Base-by-base conservation (phyloP, 768 basidiomycete genomes). In the Termitomyces sp. region DNA sequence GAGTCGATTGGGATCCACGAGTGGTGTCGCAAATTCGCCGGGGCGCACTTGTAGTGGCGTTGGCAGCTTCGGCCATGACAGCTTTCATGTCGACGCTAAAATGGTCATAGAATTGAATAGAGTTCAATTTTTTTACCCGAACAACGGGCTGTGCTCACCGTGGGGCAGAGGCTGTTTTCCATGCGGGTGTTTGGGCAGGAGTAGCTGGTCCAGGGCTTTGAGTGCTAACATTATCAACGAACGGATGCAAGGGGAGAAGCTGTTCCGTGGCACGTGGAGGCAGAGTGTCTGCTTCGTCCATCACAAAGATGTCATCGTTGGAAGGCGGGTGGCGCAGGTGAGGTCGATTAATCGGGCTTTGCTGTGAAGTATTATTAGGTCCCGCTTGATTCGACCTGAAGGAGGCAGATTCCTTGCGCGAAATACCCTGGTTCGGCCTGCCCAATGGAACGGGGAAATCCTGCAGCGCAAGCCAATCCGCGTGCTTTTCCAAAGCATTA, bases 21-120 rank as follows among this genome's bases (percentile, higher is more conserved):
- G 29, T 8, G 44, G 46, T 22, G 26, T 59, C 60, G 15, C 41
- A 54, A 22, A 49, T 47, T 60, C 54, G 55, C 33, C 51, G 58
- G 34, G 61, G 49, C 3, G 56, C n/a, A 28, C 59, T 47, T 13
- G 51, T 29, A 13, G 36, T 55, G 33, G 62, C 51, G 31, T 36
- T 64, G 28, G 66, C 68, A 3, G 77, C 84, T 1, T 94, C 94
- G 0, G 88, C 90, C 82, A 98, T 92, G 57, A 98, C 83, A 16
- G 82, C 72, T 64, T 88, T 89, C 81, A 98, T 87, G 66, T 96
- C 91, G 13, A 86, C 82, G 24, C 90, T 94, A 59, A n/a, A 39
- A 56, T 63, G 46, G 37, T 29, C 36, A 60, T n/a, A 39, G 5
- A 63, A 16, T 50, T 57, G 39, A 29, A 44, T 9, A 44, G 31